Conservation (phyloP, 129 eudicot genomes). For the Ambrosia artemisiifolia region DNA sequence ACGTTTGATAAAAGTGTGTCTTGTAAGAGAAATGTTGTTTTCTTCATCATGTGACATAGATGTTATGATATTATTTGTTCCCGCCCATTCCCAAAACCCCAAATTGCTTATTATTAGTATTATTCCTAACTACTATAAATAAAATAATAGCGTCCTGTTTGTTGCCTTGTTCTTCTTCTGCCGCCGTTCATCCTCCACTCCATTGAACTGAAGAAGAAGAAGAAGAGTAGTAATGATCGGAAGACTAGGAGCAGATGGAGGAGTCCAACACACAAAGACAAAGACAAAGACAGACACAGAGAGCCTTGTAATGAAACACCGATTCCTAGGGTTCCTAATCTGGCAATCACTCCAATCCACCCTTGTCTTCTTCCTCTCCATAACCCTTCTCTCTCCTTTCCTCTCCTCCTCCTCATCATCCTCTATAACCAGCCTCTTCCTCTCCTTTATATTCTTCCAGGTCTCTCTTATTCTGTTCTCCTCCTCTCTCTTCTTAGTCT, state of each 20-base stretch:
- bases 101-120: neutral
- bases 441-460: conserved; percentile 48
- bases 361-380: conserved; percentile 37
- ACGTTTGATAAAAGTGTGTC: too few species aligned
- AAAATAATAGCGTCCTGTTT: too few species aligned
- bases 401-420: conserved; percentile 7
- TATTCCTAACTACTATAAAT: too few species aligned
- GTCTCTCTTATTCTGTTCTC: conserved; percentile 54
- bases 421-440: conserved; percentile 20
- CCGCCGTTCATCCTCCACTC: neutral
- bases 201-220: neutral
- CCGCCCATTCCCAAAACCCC: conserved; percentile 35
- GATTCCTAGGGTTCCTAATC: conserved; percentile 68
- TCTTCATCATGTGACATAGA: neutral
- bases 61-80: conserved; percentile 18
- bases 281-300: neutral
- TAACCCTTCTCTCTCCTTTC: conserved; percentile 40
- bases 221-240: conserved; percentile 25
- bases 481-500: conserved; percentile 36
- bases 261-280: neutral
- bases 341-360: conserved; percentile 67
- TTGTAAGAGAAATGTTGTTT: too few species aligned
- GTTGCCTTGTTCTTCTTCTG: neutral
- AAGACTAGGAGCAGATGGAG: conserved; percentile 16
- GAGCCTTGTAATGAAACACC: conserved; percentile 28